Conservation (phyloP, 2,329 filamentous ascomycete genomes). For the Metarhizium anisopliae region DNA sequence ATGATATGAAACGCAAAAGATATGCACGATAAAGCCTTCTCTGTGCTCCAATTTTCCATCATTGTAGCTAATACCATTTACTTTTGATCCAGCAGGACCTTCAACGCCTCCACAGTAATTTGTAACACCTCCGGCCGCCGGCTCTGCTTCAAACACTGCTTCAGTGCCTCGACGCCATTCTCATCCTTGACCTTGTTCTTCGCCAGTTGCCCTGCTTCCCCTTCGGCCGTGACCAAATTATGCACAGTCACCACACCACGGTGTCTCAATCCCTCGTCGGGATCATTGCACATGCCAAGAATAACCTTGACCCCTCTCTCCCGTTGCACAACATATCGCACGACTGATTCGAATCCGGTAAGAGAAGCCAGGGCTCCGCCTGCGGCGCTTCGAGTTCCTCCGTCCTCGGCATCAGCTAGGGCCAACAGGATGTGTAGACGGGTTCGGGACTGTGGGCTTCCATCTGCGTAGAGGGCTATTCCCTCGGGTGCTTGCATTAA, state of each 20-base stretch:
- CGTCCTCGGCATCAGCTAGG: conserved; percentile 77
- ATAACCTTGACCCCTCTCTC: conserved; percentile 68
- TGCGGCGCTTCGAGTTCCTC: conserved; percentile 70
- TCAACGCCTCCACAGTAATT: conserved; percentile 63
- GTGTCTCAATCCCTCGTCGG: conserved; percentile 57
- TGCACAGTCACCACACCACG: conserved; percentile 67
- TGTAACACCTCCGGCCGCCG: conserved; percentile 62
- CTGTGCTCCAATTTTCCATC: background rate
- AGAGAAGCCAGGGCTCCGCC: conserved; percentile 83
- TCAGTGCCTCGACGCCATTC: conserved; percentile 59
- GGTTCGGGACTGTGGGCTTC: conserved; percentile 56
- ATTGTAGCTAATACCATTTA: background rate
- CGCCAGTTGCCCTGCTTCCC: conserved; percentile 53
- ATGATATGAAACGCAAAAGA: background rate
- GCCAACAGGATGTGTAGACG: conserved; percentile 79
- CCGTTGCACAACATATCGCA: conserved; percentile 59
- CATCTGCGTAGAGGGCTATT: conserved; percentile 60
- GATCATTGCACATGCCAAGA: conserved; percentile 70
- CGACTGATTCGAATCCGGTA: conserved; percentile 67
- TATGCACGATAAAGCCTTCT: background rate
- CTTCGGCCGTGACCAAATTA: conserved; percentile 63
- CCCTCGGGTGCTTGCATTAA: conserved; percentile 63
- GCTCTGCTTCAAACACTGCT: conserved; percentile 59
- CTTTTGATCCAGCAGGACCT: conserved; percentile 46
- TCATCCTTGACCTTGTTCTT: conserved; percentile 50